Evolutionary conservation across 495 filamentous ascomycete species (phyloP).

Genomic region (Sordaria brevicollis): DNA sequence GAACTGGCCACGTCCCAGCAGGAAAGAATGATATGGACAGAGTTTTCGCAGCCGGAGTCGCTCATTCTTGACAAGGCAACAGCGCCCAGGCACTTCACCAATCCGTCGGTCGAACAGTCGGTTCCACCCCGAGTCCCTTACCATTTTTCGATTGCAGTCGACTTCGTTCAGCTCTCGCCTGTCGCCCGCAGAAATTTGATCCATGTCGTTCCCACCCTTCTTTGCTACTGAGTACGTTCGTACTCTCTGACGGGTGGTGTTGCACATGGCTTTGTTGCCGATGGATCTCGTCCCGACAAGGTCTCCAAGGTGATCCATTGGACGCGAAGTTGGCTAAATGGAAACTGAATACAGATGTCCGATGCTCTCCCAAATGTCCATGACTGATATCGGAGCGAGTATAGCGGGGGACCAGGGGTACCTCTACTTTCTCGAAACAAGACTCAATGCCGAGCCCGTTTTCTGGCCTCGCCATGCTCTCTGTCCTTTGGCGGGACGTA

Average conservation of each 20-base stretch:
- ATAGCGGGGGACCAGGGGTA: not conserved
- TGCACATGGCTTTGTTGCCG: not conserved
- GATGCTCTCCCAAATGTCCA: not conserved
- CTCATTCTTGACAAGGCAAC: not conserved
- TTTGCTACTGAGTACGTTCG: not conserved
- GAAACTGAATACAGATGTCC: not conserved
- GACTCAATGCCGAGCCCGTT: slow-evolving; percentile 13
- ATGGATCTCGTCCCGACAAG: not conserved
- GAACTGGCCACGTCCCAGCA: not conserved
- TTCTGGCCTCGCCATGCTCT: slow-evolving; percentile 17
- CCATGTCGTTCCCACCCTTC: not conserved
- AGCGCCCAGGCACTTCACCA: not conserved
- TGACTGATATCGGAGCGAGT: not conserved
- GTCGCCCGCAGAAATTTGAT: not conserved
- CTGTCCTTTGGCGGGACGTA: slow-evolving; percentile 13
- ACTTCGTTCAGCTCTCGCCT: not conserved
- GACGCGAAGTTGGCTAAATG: not conserved
- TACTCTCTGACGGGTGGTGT: not conserved
- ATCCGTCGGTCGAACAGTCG: not conserved
- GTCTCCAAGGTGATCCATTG: not conserved
- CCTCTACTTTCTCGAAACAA: not conserved
- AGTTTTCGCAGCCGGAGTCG: not conserved
- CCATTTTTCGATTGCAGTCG: not conserved
- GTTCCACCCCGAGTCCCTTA: too few species aligned
- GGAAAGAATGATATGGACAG: not conserved